phyloP scores from a whole-genome alignment of 495 filamentous ascomycete species.

The Daldinia bambusicola region DNA sequence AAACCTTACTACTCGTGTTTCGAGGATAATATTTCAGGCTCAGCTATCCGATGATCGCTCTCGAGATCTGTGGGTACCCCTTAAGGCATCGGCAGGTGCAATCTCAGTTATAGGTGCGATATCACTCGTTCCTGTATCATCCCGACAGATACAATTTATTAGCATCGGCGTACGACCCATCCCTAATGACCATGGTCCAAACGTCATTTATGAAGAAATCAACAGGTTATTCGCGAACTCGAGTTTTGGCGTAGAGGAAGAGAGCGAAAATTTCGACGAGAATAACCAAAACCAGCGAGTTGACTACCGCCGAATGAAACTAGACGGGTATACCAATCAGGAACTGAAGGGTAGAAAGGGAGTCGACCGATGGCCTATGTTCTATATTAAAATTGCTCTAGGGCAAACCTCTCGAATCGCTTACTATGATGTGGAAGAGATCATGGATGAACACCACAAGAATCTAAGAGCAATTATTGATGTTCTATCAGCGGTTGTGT shows the following conservation, averaged over 20 bases:
- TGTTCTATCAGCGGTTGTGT: constrained; percentile 70
- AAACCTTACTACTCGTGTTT: constrained; percentile 51
- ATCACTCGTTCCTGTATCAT: constrained; percentile 73
- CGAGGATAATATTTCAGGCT: constrained; percentile 71
- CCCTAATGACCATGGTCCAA: constrained; percentile 62
- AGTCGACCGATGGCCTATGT: constrained; percentile 90
- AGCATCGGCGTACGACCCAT: constrained; percentile 74
- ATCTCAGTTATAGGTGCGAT: constrained; percentile 74
- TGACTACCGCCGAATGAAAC: constrained; percentile 55
- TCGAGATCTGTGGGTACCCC: constrained; percentile 69
- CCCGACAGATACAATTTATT: constrained; percentile 80
- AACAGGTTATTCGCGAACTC: constrained; percentile 82
- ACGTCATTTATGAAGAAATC: constrained; percentile 78
- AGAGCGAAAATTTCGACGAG: constrained; percentile 46
- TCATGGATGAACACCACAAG: constrained; percentile 52
- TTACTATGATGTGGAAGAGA: constrained; percentile 43
- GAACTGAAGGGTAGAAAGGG: constrained; percentile 71
- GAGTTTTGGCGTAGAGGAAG: constrained; percentile 75
- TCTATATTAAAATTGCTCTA: constrained; percentile 77
- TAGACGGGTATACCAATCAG: constrained; percentile 63
- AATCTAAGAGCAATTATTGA: constrained; percentile 62
- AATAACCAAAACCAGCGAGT: constrained; percentile 52
- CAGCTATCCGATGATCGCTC: constrained; percentile 65
- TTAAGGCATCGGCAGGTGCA: constrained; percentile 69
- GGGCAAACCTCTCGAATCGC: constrained; percentile 20